These are phyloP conservation scores for Botryotinia calthae DNA, from an alignment of 2,329 filamentous ascomycete genomes.

Conservation along the genomic window DNA sequence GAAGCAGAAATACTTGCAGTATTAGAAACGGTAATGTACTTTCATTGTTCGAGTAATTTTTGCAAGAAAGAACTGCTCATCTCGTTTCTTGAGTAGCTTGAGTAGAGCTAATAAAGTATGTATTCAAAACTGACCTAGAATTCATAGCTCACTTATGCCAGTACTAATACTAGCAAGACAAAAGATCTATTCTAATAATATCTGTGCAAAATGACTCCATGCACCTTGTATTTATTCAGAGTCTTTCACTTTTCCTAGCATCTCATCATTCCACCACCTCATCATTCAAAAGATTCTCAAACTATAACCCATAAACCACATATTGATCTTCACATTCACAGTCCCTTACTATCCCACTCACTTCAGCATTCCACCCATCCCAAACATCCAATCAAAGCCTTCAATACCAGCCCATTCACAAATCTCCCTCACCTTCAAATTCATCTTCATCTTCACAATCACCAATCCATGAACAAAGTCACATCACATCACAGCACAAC, in stretches of 20 bases:
- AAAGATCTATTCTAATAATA: background rate
- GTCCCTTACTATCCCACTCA: background rate
- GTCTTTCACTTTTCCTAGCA: background rate
- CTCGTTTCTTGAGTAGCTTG: background rate
- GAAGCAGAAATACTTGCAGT: background rate
- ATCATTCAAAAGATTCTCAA: background rate
- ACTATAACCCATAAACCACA: background rate
- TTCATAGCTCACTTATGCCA: background rate
- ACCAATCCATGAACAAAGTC: background rate
- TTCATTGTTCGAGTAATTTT: background rate
- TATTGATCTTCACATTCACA: background rate
- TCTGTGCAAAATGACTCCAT: background rate
- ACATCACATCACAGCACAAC: background rate
- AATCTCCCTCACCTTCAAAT: background rate
- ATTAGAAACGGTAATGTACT: fast-evolving
- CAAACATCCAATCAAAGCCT: no score
- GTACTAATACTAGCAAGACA: background rate
- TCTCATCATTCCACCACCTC: background rate
- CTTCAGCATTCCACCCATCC: no score
- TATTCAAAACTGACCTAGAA: background rate
- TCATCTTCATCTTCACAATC: background rate
- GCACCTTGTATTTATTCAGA: background rate
- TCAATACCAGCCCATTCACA: background rate
- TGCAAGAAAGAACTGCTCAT: background rate
- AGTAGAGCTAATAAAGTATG: background rate